phyloP scores from a whole-genome alignment of 129 eudicot species.

The Silybum marianum region DNA sequence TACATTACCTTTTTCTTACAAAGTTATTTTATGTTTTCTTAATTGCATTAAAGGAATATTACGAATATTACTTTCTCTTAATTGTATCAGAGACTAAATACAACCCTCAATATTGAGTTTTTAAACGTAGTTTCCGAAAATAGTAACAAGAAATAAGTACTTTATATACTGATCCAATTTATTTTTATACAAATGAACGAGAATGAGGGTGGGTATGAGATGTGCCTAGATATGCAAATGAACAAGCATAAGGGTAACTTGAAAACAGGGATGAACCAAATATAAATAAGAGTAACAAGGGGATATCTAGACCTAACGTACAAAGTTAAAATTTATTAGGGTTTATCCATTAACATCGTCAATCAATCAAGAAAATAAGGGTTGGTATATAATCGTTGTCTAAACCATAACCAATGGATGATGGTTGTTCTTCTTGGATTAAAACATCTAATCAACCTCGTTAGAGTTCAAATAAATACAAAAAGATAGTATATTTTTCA shows the following conservation, averaged over 20 bases:
- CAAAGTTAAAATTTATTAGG: constrained; percentile 10
- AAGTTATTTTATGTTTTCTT: background rate
- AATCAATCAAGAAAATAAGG: constrained; percentile 12
- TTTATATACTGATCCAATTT: no score
- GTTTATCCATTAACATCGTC: constrained; percentile 19
- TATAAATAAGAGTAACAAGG: background rate
- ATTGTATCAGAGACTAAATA: background rate
- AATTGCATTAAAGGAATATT: background rate
- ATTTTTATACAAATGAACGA: no score
- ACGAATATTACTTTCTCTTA: no score
- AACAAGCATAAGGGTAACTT: background rate
- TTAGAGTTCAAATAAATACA: constrained; percentile 11
- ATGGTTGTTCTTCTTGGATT: constrained; percentile 5
- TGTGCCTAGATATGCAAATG: background rate
- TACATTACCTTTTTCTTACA: no score
- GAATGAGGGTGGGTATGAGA: background rate
- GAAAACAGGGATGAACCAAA: background rate
- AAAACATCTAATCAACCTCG: constrained; percentile 18
- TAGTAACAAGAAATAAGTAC: background rate
- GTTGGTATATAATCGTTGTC: constrained; percentile 17
- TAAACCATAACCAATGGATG: constrained; percentile 19
- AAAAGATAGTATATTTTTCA: background rate
- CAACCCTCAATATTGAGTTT: background rate
- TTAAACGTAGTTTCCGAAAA: background rate
- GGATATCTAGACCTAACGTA: background rate